phyloP scores from a whole-genome alignment of 148 eudicot species.

The Cornus kousa region DNA sequence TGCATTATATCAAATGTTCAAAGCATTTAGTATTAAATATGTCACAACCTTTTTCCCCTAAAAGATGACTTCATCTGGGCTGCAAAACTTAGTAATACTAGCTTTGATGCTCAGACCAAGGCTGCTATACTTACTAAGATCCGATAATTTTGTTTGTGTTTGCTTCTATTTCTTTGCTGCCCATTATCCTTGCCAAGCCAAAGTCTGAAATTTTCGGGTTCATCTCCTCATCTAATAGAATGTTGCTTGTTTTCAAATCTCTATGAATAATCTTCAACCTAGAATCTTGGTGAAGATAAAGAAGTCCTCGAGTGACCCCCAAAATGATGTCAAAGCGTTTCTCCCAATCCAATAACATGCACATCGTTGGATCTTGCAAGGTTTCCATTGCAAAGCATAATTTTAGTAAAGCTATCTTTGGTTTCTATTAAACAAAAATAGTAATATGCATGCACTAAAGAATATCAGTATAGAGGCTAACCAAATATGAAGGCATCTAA shows the following conservation, averaged over 20 bases:
- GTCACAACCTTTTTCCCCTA: background rate
- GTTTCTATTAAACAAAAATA: background rate
- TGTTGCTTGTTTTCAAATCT: constrained; percentile 20
- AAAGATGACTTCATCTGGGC: background rate
- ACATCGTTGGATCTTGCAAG: background rate
- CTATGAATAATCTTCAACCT: constrained; percentile 18
- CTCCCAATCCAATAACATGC: constrained; percentile 12
- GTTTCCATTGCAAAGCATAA: background rate
- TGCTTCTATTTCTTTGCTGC: constrained; percentile 17
- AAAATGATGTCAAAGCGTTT: constrained; percentile 37
- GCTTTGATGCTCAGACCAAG: background rate
- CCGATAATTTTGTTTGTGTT: constrained; percentile 21
- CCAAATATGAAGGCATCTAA: constrained; percentile 20
- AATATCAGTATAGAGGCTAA: background rate
- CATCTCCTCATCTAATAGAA: constrained; percentile 16
- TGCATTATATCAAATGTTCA: background rate
- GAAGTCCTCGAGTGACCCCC: constrained; percentile 33
- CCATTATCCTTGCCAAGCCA: constrained; percentile 20
- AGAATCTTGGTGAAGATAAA: constrained; percentile 21
- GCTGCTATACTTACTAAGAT: constrained; percentile 17
- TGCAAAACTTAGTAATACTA: background rate
- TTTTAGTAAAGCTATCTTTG: background rate
- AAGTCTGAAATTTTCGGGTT: constrained; percentile 24
- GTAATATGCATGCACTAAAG: background rate
- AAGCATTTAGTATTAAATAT: background rate